phyloP scores from a whole-genome alignment of 2,329 filamentous ascomycete species.

The Nannizzia gypsea region DNA sequence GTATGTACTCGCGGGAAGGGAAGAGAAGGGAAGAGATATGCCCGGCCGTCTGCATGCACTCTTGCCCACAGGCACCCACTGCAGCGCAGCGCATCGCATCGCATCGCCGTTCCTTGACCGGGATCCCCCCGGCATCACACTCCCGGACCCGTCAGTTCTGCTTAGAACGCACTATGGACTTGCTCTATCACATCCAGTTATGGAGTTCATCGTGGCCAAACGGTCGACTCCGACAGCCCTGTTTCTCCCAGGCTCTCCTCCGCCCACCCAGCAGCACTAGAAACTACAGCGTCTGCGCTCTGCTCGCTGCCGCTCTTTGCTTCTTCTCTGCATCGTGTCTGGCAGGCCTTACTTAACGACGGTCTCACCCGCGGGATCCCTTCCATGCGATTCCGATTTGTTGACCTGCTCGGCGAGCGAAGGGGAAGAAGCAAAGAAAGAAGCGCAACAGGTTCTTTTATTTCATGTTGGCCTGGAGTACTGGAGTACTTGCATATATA shows the following conservation, averaged over 20 bases:
- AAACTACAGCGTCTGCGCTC: too few relatives aligned
- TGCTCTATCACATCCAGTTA: neutral
- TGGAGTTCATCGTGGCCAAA: neutral
- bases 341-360: neutral
- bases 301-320: neutral
- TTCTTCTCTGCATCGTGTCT: neutral
- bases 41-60: neutral
- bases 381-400: conserved; percentile 1
- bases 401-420: neutral
- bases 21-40: neutral
- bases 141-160: neutral
- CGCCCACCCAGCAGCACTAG: too few relatives aligned
- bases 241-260: neutral
- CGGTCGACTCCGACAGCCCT: neutral
- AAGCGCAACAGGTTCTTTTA: neutral
- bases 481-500: neutral
- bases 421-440: neutral
- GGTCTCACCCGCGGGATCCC: neutral
- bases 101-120: neutral
- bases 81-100: neutral
- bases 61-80: neutral
- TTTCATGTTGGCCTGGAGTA: neutral
- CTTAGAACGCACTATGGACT: neutral
- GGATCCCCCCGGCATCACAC: neutral
- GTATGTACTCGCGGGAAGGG: too few relatives aligned